These are phyloP conservation scores for Ambispora gerdemannii DNA, from an alignment of 192 early-diverging fungal species.

Conservation along the genomic window DNA sequence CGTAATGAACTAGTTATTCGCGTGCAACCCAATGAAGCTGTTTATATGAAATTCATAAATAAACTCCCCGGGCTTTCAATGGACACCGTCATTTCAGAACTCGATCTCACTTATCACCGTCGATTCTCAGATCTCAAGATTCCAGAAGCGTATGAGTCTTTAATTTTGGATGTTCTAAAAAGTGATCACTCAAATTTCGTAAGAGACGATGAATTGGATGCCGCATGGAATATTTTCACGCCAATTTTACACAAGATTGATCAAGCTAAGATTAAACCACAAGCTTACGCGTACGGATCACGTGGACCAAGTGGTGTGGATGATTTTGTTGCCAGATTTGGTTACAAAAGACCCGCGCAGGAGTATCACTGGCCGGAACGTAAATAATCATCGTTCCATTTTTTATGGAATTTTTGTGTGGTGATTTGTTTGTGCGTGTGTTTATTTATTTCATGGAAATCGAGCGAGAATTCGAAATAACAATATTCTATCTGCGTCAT, in stretches of 20 bases:
- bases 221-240: conserved; percentile 97
- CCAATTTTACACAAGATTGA: conserved; percentile 87
- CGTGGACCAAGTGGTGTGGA: conserved; percentile 77
- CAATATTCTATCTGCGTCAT: too few species aligned
- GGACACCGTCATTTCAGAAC: conserved; percentile 82
- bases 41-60: conserved; percentile 97
- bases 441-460: too few species aligned
- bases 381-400: too few species aligned
- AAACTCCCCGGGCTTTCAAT: conserved; percentile 89
- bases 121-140: conserved; percentile 87
- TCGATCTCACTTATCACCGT: conserved; percentile 88
- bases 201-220: conserved; percentile 86
- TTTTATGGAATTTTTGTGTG: too few species aligned
- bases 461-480: too few species aligned
- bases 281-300: conserved; percentile 77
- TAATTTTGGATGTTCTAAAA: conserved; percentile 87
- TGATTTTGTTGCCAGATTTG: conserved; percentile 69
- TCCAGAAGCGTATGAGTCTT: conserved; percentile 96
- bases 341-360: conserved; percentile 38
- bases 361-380: conserved; percentile 51
- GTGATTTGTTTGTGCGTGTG: too few species aligned
- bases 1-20: conserved; percentile 96
- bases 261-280: conserved; percentile 42
- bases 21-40: conserved; percentile 91
- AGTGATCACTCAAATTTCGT: conserved; percentile 98